These are phyloP conservation scores for Marasmius sp. DNA, from an alignment of 1,284 basidiomycete species.

Conservation along the genomic window DNA sequence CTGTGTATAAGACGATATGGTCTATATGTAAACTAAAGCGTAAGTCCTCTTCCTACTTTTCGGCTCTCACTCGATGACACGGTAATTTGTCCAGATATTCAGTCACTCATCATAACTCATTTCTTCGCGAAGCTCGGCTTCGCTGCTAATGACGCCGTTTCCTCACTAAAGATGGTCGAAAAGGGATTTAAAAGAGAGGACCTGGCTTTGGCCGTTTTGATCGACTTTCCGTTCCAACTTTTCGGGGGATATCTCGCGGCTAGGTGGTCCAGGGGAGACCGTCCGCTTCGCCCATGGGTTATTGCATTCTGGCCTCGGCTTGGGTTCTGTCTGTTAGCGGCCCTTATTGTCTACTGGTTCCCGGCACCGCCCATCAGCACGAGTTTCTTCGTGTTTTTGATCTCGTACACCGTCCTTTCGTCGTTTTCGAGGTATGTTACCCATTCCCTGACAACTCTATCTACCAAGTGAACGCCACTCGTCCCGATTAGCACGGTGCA, in stretches of 20 bases:
- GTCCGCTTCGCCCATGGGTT: conserved; percentile 85
- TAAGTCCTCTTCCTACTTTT: conserved; percentile 37
- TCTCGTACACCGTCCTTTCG: conserved; percentile 80
- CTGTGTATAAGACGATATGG: conserved; percentile 95
- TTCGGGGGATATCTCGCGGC: conserved; percentile 96
- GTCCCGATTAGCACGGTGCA: conserved; percentile 78
- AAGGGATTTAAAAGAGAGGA: conserved; percentile 96
- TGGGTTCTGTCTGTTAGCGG: conserved; percentile 71
- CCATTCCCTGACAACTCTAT: not conserved
- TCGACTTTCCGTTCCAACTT: conserved; percentile 99
- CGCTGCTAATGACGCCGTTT: conserved; percentile 92
- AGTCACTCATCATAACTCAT: conserved; percentile 86
- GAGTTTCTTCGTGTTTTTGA: conserved; percentile 82
- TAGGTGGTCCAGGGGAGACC: conserved; percentile 81
- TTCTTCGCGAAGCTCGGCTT: conserved; percentile 95
- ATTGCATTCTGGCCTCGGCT: conserved; percentile 90
- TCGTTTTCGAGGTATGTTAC: conserved; percentile 79
- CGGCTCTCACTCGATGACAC: not conserved
- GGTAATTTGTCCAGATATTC: conserved; percentile 67
- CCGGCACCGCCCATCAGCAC: conserved; percentile 74
- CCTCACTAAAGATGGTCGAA: conserved; percentile 93
- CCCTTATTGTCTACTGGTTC: conserved; percentile 84
- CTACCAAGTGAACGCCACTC: not conserved
- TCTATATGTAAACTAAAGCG: conserved; percentile 89
- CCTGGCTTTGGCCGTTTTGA: conserved; percentile 89